These are phyloP conservation scores for Priceomyces haplophilus DNA, from an alignment of 805 yeast genomes.

Conservation along the genomic window DNA sequence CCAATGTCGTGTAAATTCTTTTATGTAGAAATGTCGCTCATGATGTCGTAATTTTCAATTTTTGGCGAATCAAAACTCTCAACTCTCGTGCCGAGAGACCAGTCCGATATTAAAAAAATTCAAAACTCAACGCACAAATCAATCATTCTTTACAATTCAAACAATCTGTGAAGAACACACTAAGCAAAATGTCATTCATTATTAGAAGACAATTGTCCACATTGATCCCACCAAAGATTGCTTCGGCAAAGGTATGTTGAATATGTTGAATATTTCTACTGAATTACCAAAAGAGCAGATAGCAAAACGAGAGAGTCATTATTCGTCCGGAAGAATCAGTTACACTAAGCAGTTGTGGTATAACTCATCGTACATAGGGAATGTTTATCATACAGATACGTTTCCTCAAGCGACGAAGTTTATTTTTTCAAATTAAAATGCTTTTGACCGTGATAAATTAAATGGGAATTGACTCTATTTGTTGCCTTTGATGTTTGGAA, in stretches of 20 bases:
- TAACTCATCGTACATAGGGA: too few species aligned
- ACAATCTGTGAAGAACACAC: background rate
- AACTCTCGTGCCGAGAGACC: constrained; percentile 8
- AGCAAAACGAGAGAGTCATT: background rate
- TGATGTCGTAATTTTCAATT: constrained; percentile 4
- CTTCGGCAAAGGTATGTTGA: constrained; percentile 78
- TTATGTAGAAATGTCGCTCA: background rate
- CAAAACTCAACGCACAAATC: constrained; percentile 2
- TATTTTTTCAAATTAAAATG: too few species aligned
- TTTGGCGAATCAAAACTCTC: constrained; percentile 9
- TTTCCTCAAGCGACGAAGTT: too few species aligned
- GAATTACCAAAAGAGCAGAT: background rate
- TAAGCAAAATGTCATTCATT: constrained; percentile 66
- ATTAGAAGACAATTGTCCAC: constrained; percentile 92
- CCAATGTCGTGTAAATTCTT: background rate
- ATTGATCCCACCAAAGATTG: constrained; percentile 97
- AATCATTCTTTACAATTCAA: background rate
- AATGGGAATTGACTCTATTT: too few species aligned
- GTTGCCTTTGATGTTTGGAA: too few species aligned
- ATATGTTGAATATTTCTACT: background rate
- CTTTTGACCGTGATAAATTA: too few species aligned
- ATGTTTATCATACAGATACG: too few species aligned
- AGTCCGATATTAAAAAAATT: constrained; percentile 6
- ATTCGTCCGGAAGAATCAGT: background rate
- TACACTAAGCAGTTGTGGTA: too few species aligned